Base-by-base conservation (phyloP, 176 grass and related monocot genomes). In the Avena sativa region DNA sequence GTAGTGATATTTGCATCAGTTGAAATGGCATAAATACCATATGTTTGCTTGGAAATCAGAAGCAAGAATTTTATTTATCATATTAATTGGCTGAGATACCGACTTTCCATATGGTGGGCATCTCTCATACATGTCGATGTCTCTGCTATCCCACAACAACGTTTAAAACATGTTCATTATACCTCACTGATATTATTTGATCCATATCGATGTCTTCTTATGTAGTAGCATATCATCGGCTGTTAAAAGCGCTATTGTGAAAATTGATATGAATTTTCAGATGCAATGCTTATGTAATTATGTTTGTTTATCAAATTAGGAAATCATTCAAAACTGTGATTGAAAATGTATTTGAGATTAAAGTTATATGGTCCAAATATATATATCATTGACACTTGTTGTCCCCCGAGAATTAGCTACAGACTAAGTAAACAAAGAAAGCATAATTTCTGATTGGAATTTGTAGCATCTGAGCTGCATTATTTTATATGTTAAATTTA, bases 171-270 rank as follows among this genome's bases (percentile, higher is more conserved):
- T 12, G 14, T 36, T 6, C 19, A 34, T 12, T 59, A 32, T 48
- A 90, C 58, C 36, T 80, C 34, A 19, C n/a, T 26, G 79, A 67
- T 87, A 20, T 47, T 87, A 38, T 83, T 87, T 84, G 67, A 32
- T 52, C 70, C 8, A 3, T 43, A 43, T 43, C 7, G 40, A 43
- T 43, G 40, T 43, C 40, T 43, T 43, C 40, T 43, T 43, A 43
- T 43, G 40, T 7, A 43, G 40, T 43, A 43, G 6, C 40, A 43
- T 85, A 32, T 89, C 19, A 10, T 9, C 40, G 67, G 57, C 81
- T 67, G 21, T 30, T 74, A 23, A 86, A 81, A 74, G 50, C 47
- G 84, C 68, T 36, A 51, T 71, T 83, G 5, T 91, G 17, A 49
- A 82, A 25, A 21, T 17, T 12, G 28, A 10, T 62, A 25, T 55